phyloP scores from a whole-genome alignment of 2,329 filamentous ascomycete species.

The Ceratocystis lukuohia region DNA sequence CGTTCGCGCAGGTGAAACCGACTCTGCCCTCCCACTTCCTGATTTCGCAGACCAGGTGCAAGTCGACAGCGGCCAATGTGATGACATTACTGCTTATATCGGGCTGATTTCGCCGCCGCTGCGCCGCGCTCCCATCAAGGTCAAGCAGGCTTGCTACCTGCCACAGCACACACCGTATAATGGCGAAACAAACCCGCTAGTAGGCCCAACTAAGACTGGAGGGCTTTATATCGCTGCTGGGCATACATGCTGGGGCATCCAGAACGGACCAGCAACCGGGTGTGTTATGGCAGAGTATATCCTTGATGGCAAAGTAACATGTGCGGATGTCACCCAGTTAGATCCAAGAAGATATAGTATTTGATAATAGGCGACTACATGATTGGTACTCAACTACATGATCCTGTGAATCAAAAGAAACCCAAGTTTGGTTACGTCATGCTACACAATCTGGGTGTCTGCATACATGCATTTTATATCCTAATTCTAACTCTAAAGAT shows the following conservation, averaged over 20 bases:
- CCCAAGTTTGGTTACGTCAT: too few species aligned
- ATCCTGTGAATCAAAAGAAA: background rate
- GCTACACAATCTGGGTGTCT: background rate
- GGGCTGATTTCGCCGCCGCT: conserved; percentile 51
- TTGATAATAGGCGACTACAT: background rate
- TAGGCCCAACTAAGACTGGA: conserved; percentile 59
- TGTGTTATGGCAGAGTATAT: conserved; percentile 68
- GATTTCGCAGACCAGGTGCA: conserved; percentile 60
- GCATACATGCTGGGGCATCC: conserved; percentile 96
- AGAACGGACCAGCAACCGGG: conserved; percentile 82
- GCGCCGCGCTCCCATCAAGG: conserved; percentile 52
- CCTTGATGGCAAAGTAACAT: conserved; percentile 56
- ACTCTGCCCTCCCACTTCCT: conserved; percentile 61
- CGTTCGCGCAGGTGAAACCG: conserved; percentile 49
- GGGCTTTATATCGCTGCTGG: conserved; percentile 74
- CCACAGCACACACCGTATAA: conserved; percentile 57
- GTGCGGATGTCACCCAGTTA: conserved; percentile 50
- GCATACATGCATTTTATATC: background rate
- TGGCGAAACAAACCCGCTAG: conserved; percentile 53
- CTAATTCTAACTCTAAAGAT: background rate
- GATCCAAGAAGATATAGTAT: conserved; percentile 49
- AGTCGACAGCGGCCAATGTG: conserved; percentile 61
- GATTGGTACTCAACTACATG: background rate
- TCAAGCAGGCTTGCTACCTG: conserved; percentile 83
- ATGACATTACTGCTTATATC: conserved; percentile 75